Conservation (phyloP, 2,329 filamentous ascomycete species). For the Acarospora socialis region DNA sequence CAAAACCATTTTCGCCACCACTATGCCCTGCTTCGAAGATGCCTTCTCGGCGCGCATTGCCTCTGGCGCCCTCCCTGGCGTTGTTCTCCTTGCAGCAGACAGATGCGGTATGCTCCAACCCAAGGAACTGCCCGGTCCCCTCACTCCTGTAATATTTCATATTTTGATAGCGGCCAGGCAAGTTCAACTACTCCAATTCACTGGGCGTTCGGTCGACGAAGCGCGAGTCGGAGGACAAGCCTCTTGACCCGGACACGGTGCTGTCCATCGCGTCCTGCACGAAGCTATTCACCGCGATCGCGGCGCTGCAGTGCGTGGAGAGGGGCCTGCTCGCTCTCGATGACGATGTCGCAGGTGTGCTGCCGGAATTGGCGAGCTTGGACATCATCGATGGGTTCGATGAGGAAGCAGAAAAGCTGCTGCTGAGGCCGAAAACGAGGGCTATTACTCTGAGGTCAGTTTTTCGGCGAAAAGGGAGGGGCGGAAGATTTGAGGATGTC, state of each 20-base stretch:
- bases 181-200: conserved; percentile 22
- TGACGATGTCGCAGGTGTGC: neutral
- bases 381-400: conserved; percentile 10
- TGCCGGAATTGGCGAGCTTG: conserved; percentile 2
- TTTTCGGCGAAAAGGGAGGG: too few species aligned
- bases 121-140: neutral
- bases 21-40: too few species aligned
- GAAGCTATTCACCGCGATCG: conserved; percentile 7
- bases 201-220: conserved; percentile 23
- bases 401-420: neutral
- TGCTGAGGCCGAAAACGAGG: neutral
- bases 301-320: conserved; percentile 8
- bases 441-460: conserved; percentile 6
- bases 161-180: conserved; percentile 18
- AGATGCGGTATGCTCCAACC: too few species aligned
- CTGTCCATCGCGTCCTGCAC: conserved; percentile 5
- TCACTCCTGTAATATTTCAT: neutral
- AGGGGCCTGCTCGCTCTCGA: conserved; percentile 1
- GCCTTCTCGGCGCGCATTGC: too few species aligned
- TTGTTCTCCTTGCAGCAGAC: conserved; percentile 6
- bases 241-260: neutral
- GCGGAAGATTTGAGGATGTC: too few species aligned
- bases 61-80: conserved; percentile 6
- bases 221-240: neutral
- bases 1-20: too few species aligned